phyloP scores from a whole-genome alignment of 2,329 filamentous ascomycete species.

The Pyrenophora graminea region DNA sequence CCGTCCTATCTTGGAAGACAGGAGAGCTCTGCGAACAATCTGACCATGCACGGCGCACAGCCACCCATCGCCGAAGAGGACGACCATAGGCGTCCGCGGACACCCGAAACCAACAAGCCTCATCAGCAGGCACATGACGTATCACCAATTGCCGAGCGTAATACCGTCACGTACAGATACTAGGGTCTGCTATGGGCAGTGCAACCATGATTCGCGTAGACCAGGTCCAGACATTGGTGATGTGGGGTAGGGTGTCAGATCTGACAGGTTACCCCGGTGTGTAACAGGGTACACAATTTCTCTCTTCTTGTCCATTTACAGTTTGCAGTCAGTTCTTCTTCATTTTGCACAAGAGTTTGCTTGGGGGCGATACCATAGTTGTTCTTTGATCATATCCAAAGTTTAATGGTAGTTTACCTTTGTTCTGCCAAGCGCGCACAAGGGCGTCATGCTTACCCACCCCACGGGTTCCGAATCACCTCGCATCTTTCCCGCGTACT shows the following conservation, averaged over 20 bases:
- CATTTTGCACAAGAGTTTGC: background rate
- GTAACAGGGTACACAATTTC: background rate
- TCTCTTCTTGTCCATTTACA: background rate
- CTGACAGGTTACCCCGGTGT: slow-evolving; percentile 7
- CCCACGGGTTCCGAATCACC: slow-evolving; percentile 24
- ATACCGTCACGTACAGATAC: slow-evolving; percentile 45
- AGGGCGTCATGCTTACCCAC: slow-evolving; percentile 11
- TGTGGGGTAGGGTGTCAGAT: slow-evolving; percentile 17
- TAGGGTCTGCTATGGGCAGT: slow-evolving; percentile 19
- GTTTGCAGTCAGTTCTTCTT: background rate
- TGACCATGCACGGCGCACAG: slow-evolving; percentile 54
- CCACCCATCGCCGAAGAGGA: slow-evolving; percentile 33
- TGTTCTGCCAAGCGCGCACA: slow-evolving; percentile 5
- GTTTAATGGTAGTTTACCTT: background rate
- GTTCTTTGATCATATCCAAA: slow-evolving; percentile 1
- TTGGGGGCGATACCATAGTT: slow-evolving; percentile 18
- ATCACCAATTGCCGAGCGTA: slow-evolving; percentile 44
- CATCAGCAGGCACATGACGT: slow-evolving; percentile 33
- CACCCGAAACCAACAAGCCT: slow-evolving; percentile 27
- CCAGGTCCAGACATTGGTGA: slow-evolving; percentile 11
- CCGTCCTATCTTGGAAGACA: slow-evolving; percentile 52
- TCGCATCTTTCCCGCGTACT: slow-evolving; percentile 15
- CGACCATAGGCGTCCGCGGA: slow-evolving; percentile 29
- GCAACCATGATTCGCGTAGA: slow-evolving; percentile 10
- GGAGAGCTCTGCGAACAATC: slow-evolving; percentile 48